Base-by-base conservation (phyloP, 768 basidiomycete species). In the Dentipellis sp. region DNA sequence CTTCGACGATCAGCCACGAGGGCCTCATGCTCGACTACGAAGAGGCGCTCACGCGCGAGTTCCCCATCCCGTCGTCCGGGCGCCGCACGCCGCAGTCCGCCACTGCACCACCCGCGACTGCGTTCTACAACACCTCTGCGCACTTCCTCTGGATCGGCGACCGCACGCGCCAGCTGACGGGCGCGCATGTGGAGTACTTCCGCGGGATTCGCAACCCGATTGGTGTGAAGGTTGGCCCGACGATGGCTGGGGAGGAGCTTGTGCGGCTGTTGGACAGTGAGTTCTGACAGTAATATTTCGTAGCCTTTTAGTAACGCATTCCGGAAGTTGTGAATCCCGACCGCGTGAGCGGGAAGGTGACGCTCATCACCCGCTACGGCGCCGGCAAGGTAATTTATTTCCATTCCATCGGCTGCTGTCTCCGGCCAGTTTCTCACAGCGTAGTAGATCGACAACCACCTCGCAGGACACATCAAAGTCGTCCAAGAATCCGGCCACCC, bases 131-230 rank as follows among this genome's bases (percentile, higher is more conserved):
- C 67, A 88, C 90, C 14, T 91, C 91, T 2, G 90, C 92, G 8
- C 94, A 94, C 68, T 95, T 97, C 71, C 70, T 97, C 51, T 99
- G 95, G 95, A 91, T 99, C 54, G 95, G 95, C 0, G 97, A 99
- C 71, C 82, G 95, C 52, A 99, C 95, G 4, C 75, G 95, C 40
- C 91, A 95, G 69, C 74, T 98, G 0, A 80, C 83, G 48, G 93
- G 94, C 7, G 97, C 94, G 3, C 97, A 99, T 67, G 85, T 97
- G 35, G 95, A 98, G 72, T 94, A 94, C 69, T 94, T 94, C 72
- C 76, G 90, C 55, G 92, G 93, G 7, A 87, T 97, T 53, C 76
- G 91, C 50, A 95, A 97, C 67, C 93, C 93, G 1, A 91, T 97
- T 57, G 97, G 97, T 2, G 81, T 97, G 74, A 99, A 99, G 68